Evolutionary conservation across 2,329 filamentous ascomycete species (phyloP), one percentile per base, ranked within the genome.

Genomic region (Pestalotiopsis sp.): DNA sequence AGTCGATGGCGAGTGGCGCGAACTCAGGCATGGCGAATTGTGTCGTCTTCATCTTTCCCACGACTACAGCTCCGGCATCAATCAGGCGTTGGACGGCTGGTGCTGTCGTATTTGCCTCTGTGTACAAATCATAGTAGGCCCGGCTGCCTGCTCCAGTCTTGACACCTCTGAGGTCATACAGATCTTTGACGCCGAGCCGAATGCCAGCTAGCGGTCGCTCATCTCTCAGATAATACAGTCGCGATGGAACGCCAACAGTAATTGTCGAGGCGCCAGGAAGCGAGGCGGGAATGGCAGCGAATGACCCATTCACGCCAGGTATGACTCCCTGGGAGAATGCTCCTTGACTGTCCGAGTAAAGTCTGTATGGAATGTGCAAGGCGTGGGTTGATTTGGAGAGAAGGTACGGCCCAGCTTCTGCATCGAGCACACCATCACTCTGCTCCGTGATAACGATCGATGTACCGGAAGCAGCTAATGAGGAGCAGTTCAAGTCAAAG

Each of bases 151-250:
- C 76, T 0, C 76, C 76, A 0, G 79, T 81, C 25, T 75, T 56
- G n/a, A 80, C 67, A 3, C 79, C 79, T 66, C 77, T 76, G 49
- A 81, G 72, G 67, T 80, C 75, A 69, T 75, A 81, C 2, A 80
- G 69, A 61, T 81, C 80, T 67, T 81, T 81, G 67, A 81, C 74
- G 1, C 75, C 76, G 13, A 81, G 71, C 1, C 81, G 75, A 5
- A 69, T 68, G 5, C 79, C 79, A 0, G 76, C 78, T 6, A 81
- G 69, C 0, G 79, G 78, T 27, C 78, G 74, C 3, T 73, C 36
- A 59, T 82, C 80, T 3, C 65, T 73, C 74, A 74, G 77, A 38
- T 70, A 72, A 72, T 83, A 82, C 11, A 83, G 75, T 0, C 81
- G 75, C 0, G 81, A 83, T 1, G 81, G 58, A 4, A 61, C 58